These are phyloP conservation scores for Fusarium transvaalense DNA, from an alignment of 2,329 filamentous ascomycete species.

Conservation along the genomic window DNA sequence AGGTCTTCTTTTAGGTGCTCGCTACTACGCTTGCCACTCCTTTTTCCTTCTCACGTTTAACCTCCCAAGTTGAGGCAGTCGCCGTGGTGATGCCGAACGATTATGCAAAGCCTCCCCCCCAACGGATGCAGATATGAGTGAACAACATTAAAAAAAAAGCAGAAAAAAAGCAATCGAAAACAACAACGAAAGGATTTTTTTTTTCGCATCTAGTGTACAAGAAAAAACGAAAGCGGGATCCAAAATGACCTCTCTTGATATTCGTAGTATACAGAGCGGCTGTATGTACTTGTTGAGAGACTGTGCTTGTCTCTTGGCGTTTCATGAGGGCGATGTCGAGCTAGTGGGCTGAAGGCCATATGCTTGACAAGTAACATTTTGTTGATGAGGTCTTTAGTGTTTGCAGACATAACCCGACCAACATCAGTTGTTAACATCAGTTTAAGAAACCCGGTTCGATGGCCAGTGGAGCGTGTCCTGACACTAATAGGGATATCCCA, in stretches of 20 bases:
- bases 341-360: background rate
- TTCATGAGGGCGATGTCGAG: constrained; percentile 35
- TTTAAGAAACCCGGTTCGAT: background rate
- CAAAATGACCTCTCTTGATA: constrained; percentile 44
- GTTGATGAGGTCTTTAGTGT: constrained; percentile 4
- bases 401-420: background rate
- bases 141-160: constrained; percentile 13
- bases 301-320: constrained; percentile 11
- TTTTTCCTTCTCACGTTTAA: constrained; percentile 16
- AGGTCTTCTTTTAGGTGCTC: constrained; percentile 34
- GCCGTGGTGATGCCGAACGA: constrained; percentile 29
- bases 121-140: constrained; percentile 28
- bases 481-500: constrained; percentile 47
- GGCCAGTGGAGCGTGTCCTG: background rate
- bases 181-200: constrained; percentile 3
- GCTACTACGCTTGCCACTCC: constrained; percentile 30
- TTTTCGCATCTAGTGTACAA: constrained; percentile 44
- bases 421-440: background rate
- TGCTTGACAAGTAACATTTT: constrained; percentile 19
- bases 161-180: constrained; percentile 10
- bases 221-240: constrained; percentile 37
- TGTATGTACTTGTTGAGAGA: constrained; percentile 40
- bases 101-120: constrained; percentile 36
- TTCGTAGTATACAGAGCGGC: constrained; percentile 45
- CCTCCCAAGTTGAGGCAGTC: constrained; percentile 18